These are phyloP conservation scores for Leccinum rimulosum DNA, from an alignment of 768 basidiomycete species.

Conservation along the genomic window DNA sequence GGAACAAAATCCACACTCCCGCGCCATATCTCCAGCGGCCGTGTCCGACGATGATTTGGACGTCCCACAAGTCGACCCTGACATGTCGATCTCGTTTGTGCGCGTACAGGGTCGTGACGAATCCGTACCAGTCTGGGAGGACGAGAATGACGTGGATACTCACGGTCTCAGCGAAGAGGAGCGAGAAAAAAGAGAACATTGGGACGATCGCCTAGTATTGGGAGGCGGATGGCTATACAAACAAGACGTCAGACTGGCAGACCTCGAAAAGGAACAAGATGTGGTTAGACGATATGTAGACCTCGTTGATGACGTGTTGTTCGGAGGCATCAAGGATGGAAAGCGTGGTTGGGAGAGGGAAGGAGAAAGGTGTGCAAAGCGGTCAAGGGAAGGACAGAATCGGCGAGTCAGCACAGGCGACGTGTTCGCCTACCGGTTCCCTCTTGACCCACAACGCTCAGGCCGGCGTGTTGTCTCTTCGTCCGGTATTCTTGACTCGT, in stretches of 20 bases:
- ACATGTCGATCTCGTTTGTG: slow-evolving; percentile 65
- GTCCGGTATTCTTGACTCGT: slow-evolving; percentile 53
- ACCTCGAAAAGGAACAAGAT: slow-evolving; percentile 55
- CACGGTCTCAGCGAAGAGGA: slow-evolving; percentile 48
- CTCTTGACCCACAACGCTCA: slow-evolving; percentile 17
- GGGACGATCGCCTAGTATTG: slow-evolving; percentile 80
- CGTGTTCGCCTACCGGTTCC: slow-evolving; percentile 24
- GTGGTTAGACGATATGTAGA: slow-evolving; percentile 65
- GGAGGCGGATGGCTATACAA: slow-evolving; percentile 82
- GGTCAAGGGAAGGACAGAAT: slow-evolving; percentile 40
- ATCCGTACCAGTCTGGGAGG: slow-evolving; percentile 79
- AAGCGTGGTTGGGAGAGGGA: slow-evolving; percentile 49
- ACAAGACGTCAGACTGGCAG: slow-evolving; percentile 55
- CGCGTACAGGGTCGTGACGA: slow-evolving; percentile 65
- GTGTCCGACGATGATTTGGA: slow-evolving; percentile 38
- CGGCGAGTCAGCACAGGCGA: slow-evolving; percentile 31
- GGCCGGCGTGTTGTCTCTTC: slow-evolving; percentile 54
- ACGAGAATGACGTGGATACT: slow-evolving; percentile 49
- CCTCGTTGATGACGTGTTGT: slow-evolving; percentile 77
- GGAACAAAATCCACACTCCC: slow-evolving; percentile 37
- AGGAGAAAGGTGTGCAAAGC: slow-evolving; percentile 45
- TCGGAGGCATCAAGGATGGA: slow-evolving; percentile 53
- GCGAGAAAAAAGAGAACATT: slow-evolving; percentile 60
- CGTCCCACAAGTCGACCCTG: slow-evolving; percentile 45
- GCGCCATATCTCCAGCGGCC: slow-evolving; percentile 42